These are phyloP conservation scores for Cordyceps cateniannulata DNA, from an alignment of 2,329 filamentous ascomycete genomes.

Conservation along the genomic window DNA sequence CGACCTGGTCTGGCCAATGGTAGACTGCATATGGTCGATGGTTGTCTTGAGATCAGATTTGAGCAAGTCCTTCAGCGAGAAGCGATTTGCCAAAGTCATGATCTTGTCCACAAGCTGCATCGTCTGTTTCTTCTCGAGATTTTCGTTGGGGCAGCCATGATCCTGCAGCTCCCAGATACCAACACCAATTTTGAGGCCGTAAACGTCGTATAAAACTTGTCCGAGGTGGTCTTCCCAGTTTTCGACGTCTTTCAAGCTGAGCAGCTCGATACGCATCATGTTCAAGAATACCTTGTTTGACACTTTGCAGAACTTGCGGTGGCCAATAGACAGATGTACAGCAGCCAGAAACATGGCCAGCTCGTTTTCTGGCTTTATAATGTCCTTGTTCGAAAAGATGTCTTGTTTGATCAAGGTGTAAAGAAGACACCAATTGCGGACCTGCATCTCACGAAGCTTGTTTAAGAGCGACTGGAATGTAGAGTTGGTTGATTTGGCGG, in stretches of 20 bases:
- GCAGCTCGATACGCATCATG: constrained; percentile 78
- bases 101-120: constrained; percentile 79
- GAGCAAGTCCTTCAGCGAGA: constrained; percentile 83
- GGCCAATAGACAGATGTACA: constrained; percentile 76
- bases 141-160: constrained; percentile 71
- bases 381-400: constrained; percentile 60
- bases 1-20: constrained; percentile 72
- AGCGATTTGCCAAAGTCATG: constrained; percentile 69
- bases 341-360: constrained; percentile 72
- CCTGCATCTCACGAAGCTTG: constrained; percentile 78
- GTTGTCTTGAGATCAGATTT: constrained; percentile 87
- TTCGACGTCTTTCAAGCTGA: constrained; percentile 67
- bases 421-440: constrained; percentile 80
- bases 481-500: constrained; percentile 51
- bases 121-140: constrained; percentile 73
- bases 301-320: constrained; percentile 77
- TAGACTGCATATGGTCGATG: constrained; percentile 88
- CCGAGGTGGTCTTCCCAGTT: constrained; percentile 83
- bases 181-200: constrained; percentile 70
- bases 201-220: constrained; percentile 76
- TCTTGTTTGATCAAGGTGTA: constrained; percentile 75
- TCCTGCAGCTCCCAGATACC: constrained; percentile 63
- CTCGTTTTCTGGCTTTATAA: constrained; percentile 62
- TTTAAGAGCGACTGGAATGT: constrained; percentile 49
- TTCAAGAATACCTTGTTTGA: constrained; percentile 85